phyloP scores from a whole-genome alignment of 345 rosid genomes.

The Boechera divaricarpa region DNA sequence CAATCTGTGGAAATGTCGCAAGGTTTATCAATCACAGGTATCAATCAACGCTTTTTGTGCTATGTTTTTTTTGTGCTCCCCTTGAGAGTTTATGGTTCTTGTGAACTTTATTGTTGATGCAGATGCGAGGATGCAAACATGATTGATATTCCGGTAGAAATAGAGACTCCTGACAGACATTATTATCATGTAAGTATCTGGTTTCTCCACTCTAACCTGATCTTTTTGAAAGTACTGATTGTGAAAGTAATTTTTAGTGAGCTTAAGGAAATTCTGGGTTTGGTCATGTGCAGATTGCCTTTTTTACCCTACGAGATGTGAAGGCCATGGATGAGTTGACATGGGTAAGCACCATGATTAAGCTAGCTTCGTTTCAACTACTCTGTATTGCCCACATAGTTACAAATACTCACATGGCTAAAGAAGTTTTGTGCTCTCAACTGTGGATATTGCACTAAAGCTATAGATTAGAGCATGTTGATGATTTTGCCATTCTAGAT shows the following conservation, averaged over 20 bases:
- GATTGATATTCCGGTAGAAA: conserved; percentile 90
- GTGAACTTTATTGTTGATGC: conserved; percentile 26
- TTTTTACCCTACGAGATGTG: conserved; percentile 78
- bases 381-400: background rate
- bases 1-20: conserved; percentile 77
- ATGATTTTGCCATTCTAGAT: conserved; percentile 18
- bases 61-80: conserved; percentile 5
- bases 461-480: conserved; percentile 10
- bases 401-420: background rate
- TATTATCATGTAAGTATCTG: conserved; percentile 78
- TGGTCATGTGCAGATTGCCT: conserved; percentile 69
- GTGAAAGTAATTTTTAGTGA: conserved; percentile 17
- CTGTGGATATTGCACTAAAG: conserved; percentile 9
- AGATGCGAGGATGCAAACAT: conserved; percentile 90
- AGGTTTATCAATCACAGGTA: conserved; percentile 96
- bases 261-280: conserved; percentile 28
- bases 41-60: conserved; percentile 16
- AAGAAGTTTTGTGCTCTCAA: conserved; percentile 16
- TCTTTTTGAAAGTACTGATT: conserved; percentile 4
- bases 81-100: conserved; percentile 17
- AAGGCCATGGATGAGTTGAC: conserved; percentile 80
- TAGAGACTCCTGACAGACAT: conserved; percentile 84
- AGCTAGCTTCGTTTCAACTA: background rate
- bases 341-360: conserved; percentile 63
- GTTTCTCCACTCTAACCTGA: background rate